Evolutionary conservation across 177 flowering plant genomes (phyloP), one percentile per base, ranked within the genome.

Genomic region (Vitis hybrid): DNA sequence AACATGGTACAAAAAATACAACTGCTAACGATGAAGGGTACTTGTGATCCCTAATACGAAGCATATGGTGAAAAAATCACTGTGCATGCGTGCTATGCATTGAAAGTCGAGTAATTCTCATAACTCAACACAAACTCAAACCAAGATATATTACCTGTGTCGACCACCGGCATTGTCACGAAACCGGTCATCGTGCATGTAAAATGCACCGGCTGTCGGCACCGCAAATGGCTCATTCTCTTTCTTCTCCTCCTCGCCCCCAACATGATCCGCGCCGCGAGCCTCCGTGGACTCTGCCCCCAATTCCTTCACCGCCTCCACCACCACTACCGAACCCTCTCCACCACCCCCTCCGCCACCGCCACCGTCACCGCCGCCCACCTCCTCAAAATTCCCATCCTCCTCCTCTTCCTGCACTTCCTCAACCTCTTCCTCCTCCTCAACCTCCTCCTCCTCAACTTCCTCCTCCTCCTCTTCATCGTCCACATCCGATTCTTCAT

Each of bases 171-270:
- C 86, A 80, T 66, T 92, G 66, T 88, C 94, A 60, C 90, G 69
- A 73, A 94, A 96, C 48, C 99, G 76, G 79, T 96, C 98, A 87
- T 96, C 99, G 67, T 96, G 99, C 99, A 96, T 96, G 73, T 96
- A 96, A 76, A 96, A 96, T 3, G 98, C 97, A 21, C 99, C 99
- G 21, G 97, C 95, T 4, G 95, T 94, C 0, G 99, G 99, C 75
- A 96, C 99, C 1, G 97, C 88, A 73, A 77, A 94, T 0, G 99
- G 98, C 79, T 92, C 98, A 62, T 76, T 80, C 74, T 87, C 94
- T 74, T 88, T 88, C 90, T 93, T 85, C 81, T 83, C 92, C 71
- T 74, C 89, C 49, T 83, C 92, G 15, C 31, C 74, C 8, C 14
- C 64, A 50, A 12, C 63, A 57, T 60, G 49, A 13, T 31, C 51